Base-by-base conservation (phyloP, 2,329 filamentous ascomycete species). In the Exophiala spinifera region DNA sequence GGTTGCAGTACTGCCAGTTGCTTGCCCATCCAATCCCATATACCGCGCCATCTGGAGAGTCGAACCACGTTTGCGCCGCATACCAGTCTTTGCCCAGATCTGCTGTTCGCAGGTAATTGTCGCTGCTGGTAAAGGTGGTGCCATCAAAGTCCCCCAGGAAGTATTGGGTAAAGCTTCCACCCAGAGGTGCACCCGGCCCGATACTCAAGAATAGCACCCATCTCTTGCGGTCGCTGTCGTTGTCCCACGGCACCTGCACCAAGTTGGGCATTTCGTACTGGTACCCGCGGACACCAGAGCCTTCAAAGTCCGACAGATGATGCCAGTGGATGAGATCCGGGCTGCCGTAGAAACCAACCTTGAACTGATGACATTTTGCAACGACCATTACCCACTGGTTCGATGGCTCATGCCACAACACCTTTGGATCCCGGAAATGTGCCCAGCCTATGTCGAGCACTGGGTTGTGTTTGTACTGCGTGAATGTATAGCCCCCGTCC, bases 201-300 rank as follows among this genome's bases (percentile, higher is more conserved):
- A 67, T 63, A 8, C 62, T 65, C 46, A 68, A 65, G 33, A 63
- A 59, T 4, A 67, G 51, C n/a, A 67, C 62, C 25, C 60, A 56
- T 45, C 25, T 45, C 43, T 45, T 45, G 8, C 43, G 43, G 46
- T 63, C 61, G 14, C 50, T 51, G 2, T 56, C 55, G 14, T 23
- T 42, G 8, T 69, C 63, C 34, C 82, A 72, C 0, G 79, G 79
- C 53, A 86, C 76, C 23, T 74, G 70, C 1, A 85, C 74, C 34
- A 86, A 66, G 59, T 84, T 85, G 0, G 83, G 83, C 46, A 82
- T 85, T 65, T 86, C 83, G 62, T 82, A 85, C 61, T 84, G 79
- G 1, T 77, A 62, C 4, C 77, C 82, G 3, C 78, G 72, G 2
- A 80, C 70, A 13, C 76, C 79, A 43, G 76, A 68, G 54, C 75